Evolutionary conservation across 768 basidiomycete genomes (phyloP).

Genomic region (Pulveroboletus sp.): DNA sequence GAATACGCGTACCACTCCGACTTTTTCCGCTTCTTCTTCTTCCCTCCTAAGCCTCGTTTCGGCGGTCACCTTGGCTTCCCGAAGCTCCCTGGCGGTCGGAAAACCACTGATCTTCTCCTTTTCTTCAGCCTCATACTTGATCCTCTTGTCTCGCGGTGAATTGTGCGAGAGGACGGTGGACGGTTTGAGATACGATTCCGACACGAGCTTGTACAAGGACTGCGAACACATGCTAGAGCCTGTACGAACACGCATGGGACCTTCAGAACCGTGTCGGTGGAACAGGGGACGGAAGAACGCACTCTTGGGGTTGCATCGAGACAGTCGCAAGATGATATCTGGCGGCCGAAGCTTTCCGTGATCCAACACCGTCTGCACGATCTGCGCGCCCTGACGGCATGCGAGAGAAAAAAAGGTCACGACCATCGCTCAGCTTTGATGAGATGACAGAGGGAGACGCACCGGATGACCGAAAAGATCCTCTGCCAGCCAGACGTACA

Average conservation of each 20-base stretch:
- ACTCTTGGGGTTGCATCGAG: constrained; percentile 59
- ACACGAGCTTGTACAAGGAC: constrained; percentile 67
- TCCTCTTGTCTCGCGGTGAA: constrained; percentile 76
- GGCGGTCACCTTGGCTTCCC: constrained; percentile 66
- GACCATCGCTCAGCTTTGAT: background rate
- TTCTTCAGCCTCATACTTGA: constrained; percentile 78
- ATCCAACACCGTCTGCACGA: constrained; percentile 73
- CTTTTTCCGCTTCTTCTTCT: constrained; percentile 68
- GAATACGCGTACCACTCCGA: constrained; percentile 57
- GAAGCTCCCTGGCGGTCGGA: constrained; percentile 75
- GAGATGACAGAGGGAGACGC: constrained; percentile 24
- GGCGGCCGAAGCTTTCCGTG: constrained; percentile 81
- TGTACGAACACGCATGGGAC: background rate
- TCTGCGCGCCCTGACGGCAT: constrained; percentile 75
- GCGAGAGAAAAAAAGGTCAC: no score
- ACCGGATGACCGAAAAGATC: constrained; percentile 69
- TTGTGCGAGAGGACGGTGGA: constrained; percentile 74
- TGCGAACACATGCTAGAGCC: constrained; percentile 50
- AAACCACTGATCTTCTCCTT: constrained; percentile 69
- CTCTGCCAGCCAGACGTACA: constrained; percentile 71
- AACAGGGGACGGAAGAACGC: constrained; percentile 16
- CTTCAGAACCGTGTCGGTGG: background rate
- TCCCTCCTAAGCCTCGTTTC: constrained; percentile 60
- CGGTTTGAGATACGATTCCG: constrained; percentile 69
- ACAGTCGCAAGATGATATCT: constrained; percentile 57